Percentiles rank a stretch among this genome's conserved stretches.
phyloP scores from a whole-genome alignment of 495 filamentous ascomycete genomes.

The Trichocladium uniseriatum region DNA sequence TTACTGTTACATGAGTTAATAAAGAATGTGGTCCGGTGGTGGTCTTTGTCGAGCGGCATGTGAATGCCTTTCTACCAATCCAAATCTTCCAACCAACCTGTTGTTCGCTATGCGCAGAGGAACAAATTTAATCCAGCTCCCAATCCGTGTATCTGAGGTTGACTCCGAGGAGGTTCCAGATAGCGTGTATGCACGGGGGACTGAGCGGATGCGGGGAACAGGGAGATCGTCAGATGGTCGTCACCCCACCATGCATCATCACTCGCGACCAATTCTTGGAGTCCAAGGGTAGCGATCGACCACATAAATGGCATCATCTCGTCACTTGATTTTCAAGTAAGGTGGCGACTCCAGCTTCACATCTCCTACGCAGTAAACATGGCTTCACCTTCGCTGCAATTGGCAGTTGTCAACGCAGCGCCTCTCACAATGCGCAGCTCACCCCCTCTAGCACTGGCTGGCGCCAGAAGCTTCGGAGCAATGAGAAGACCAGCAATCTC shows the following conservation, averaged over 20 bases:
- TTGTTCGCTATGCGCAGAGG: no score
- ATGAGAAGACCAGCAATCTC: background rate
- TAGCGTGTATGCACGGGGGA: background rate
- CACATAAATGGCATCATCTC: background rate
- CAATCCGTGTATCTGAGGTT: no score
- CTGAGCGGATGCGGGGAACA: constrained; percentile 2
- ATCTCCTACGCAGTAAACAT: background rate
- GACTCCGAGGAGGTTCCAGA: no score
- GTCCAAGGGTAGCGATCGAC: background rate
- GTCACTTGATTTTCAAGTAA: background rate
- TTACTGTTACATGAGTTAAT: no score
- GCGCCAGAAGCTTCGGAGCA: background rate
- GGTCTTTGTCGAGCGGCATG: no score
- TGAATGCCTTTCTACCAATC: no score
- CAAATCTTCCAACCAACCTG: no score
- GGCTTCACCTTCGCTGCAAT: background rate
- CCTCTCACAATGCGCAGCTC: background rate
- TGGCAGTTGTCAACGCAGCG: background rate
- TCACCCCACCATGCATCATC: no score
- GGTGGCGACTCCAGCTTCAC: background rate
- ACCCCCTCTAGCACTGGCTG: background rate
- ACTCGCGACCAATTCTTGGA: background rate
- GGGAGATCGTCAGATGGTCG: constrained; percentile 7
- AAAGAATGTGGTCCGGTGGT: no score
- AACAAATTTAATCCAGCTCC: background rate